Percentiles rank a stretch among this genome's conserved stretches.
These are phyloP conservation scores for Cucumis cinereus DNA, from an alignment of 306 rosid species.

Conservation along the genomic window DNA sequence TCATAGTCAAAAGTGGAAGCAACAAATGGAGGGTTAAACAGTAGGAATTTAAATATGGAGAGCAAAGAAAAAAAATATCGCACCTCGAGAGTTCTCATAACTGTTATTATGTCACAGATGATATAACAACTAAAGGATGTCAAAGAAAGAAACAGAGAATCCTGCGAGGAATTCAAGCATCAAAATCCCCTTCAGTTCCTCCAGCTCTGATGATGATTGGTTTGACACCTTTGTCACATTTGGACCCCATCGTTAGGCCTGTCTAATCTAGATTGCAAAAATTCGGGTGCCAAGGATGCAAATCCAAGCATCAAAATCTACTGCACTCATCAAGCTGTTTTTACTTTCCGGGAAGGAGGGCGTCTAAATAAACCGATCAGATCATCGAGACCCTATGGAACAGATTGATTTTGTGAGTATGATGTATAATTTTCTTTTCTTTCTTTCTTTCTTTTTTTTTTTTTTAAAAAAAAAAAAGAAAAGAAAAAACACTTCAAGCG, in stretches of 20 bases:
- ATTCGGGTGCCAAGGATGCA: background rate
- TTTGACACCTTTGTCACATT: slow-evolving; percentile 1
- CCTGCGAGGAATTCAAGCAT: background rate
- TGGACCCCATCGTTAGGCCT: background rate
- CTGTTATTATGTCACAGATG: background rate
- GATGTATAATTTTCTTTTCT: no score
- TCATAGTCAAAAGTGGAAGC: background rate
- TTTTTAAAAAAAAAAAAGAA: no score
- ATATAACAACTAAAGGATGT: slow-evolving; percentile 3
- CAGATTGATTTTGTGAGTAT: background rate
- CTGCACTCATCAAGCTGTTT: slow-evolving; percentile 49
- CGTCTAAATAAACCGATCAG: slow-evolving; percentile 82
- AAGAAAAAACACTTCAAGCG: background rate
- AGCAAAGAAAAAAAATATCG: background rate
- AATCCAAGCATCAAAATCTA: slow-evolving; percentile 7
- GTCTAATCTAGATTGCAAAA: slow-evolving; percentile 16
- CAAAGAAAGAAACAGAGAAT: background rate
- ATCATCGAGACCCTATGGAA: slow-evolving; percentile 87
- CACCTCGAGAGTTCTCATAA: background rate
- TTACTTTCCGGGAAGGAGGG: slow-evolving; percentile 91
- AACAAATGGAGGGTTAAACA: background rate
- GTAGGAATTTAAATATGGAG: background rate
- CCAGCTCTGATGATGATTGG: slow-evolving; percentile 4
- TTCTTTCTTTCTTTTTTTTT: no score
- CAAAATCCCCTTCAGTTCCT: background rate